A percentile compares a stretch with the other conserved stretches of the same genome.
phyloP scores from a whole-genome alignment of 305 asterid genomes.

The Fraxinus angustifolia region DNA sequence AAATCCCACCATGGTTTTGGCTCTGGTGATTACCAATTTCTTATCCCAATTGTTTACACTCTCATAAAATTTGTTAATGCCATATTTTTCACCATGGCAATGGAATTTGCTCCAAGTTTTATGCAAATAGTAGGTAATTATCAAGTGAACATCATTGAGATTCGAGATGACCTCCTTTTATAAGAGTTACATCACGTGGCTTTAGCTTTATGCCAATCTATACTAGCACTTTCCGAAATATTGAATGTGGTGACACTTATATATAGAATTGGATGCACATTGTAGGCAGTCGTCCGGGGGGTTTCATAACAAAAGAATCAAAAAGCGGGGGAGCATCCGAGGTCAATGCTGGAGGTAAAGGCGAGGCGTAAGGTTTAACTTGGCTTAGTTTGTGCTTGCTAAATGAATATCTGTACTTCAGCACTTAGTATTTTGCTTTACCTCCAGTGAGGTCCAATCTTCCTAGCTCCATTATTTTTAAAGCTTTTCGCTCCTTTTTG shows the following conservation, averaged over 20 bases:
- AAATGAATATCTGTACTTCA: background rate
- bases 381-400: background rate
- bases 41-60: slow-evolving; percentile 22
- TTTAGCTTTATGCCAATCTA: slow-evolving; percentile 3
- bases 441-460: background rate
- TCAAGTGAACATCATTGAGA: background rate
- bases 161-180: background rate
- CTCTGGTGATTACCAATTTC: slow-evolving; percentile 35
- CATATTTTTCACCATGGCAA: background rate
- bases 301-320: slow-evolving; percentile 20
- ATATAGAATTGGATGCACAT: background rate
- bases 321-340: slow-evolving; percentile 26
- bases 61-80: background rate
- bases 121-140: background rate
- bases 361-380: slow-evolving; percentile 22
- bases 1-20: slow-evolving; percentile 40
- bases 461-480: background rate
- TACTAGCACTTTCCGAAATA: background rate
- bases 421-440: background rate
- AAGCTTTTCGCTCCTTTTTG: background rate
- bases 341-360: slow-evolving; percentile 24
- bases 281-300: slow-evolving; percentile 38
- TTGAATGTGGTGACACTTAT: background rate
- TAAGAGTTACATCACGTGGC: background rate
- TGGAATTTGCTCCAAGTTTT: background rate